Base-by-base conservation (phyloP, 1,139 yeast species). In the Candida freyschussii region DNA sequence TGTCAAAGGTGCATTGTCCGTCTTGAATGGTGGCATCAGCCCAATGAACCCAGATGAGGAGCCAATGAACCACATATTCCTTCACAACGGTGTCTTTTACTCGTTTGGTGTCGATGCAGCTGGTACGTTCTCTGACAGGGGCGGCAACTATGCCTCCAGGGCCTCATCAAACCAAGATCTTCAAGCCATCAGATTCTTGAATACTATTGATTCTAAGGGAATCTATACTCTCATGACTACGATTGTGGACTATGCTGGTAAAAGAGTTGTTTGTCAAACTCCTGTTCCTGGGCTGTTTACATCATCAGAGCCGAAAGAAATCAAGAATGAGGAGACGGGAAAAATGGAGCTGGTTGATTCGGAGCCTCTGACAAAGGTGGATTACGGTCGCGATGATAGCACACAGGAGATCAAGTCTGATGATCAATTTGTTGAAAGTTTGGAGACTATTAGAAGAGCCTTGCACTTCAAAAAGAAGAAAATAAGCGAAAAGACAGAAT, bases 271-370 rank as follows among this genome's bases (percentile, higher is more conserved):
- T 26, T 87, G 95, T 56, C 98, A 91, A 64, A 85, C 96, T 12
- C 96, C 96, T 16, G 95, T 91, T 30, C 98, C 98, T n/a, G 98
- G 98, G 41, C 75, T 89, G 41, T 82, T 89, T 61, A 69, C 60
- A 29, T 49, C 62, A 25, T 48, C 56, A 45, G 63, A 61, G 36
- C 52, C 56, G 13, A 46, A 50, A 23, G 54, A 50, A 17, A 46
- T 45, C 17, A 48, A 47, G 24, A 58, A 60, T 36, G 57, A 51
- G 30, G 53, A 50, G 21, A 53, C 60, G 18, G 62, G 60, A 18
- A 47, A 45, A 18, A 13, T 38, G 4, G 53, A 46, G 27, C 26
- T 38, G 29, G 49, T 48, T 27, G 52, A 49, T 13, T 53, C 57
- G 21, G 57, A 52, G 20, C 59, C 62, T 12, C 42, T 55, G 25